Percentiles rank a stretch among this genome's conserved stretches.
phyloP scores from a whole-genome alignment of 2,329 filamentous ascomycete species.

The Ophiostoma sp. region DNA sequence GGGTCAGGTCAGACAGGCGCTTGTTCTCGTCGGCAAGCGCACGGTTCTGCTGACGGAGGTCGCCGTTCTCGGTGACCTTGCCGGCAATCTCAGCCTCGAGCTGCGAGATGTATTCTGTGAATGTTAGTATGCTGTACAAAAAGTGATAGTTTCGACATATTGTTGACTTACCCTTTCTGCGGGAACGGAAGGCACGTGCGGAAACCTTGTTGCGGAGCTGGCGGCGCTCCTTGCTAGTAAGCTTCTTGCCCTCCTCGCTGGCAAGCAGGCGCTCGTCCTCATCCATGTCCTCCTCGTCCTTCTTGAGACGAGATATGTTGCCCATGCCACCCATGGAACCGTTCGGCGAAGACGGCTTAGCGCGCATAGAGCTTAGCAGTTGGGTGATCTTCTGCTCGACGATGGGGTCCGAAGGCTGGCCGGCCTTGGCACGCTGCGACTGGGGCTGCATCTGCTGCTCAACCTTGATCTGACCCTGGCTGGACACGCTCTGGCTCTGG shows the following conservation, averaged over 20 bases:
- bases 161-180: conserved; percentile 82
- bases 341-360: conserved; percentile 61
- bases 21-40: conserved; percentile 83
- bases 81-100: conserved; percentile 84
- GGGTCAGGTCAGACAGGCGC: conserved; percentile 73
- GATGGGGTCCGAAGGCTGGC: conserved; percentile 63
- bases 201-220: conserved; percentile 99
- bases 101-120: conserved; percentile 91
- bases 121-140: conserved; percentile 48
- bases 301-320: conserved; percentile 70
- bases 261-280: conserved; percentile 90
- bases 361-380: conserved; percentile 87
- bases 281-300: conserved; percentile 98
- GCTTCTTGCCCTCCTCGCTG: conserved; percentile 98
- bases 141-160: background rate
- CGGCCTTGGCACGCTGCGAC: conserved; percentile 51
- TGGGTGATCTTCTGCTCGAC: conserved; percentile 94
- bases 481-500: conserved; percentile 39
- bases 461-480: conserved; percentile 48
- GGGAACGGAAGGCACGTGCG: conserved; percentile 93
- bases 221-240: conserved; percentile 95
- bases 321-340: conserved; percentile 56
- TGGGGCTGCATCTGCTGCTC: conserved; percentile 43
- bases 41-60: conserved; percentile 77
- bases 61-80: conserved; percentile 80